Evolutionary conservation across 78 protist species (phyloP).

Genomic region (slime mould (Dictyostelium discoideum)): DNA sequence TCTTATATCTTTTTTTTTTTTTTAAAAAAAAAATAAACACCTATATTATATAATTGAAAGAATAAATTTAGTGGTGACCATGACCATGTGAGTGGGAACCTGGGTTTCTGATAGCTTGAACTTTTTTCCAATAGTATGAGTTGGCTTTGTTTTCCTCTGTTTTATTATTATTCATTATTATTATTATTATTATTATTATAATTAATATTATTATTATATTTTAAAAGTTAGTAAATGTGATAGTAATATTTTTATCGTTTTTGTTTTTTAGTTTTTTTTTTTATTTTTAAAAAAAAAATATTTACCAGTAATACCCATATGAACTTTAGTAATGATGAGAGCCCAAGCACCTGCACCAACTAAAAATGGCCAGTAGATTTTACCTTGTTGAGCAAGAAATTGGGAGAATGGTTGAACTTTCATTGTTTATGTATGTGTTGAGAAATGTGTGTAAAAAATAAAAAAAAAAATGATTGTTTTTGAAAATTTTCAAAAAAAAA

Average conservation of each 20-base stretch:
- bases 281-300: background rate
- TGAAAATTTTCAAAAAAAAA: background rate
- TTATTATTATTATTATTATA: background rate
- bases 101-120: slow-evolving; percentile 4
- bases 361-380: slow-evolving; percentile 70
- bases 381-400: slow-evolving; percentile 25
- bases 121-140: slow-evolving; percentile 28
- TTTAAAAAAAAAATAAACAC: background rate
- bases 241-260: background rate
- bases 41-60: background rate
- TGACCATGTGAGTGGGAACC: background rate
- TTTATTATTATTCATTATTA: background rate
- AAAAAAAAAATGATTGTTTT: background rate
- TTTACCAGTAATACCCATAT: slow-evolving; percentile 61
- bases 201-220: too few relatives aligned
- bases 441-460: background rate
- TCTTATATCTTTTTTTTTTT: too few relatives aligned
- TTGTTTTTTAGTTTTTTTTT: too few relatives aligned
- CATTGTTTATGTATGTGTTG: slow-evolving; percentile 17
- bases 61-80: slow-evolving; percentile 28
- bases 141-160: slow-evolving; percentile 23
- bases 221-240: too few relatives aligned
- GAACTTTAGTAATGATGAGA: slow-evolving; percentile 44
- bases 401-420: slow-evolving; percentile 48
- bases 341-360: slow-evolving; percentile 62